Base-by-base conservation (phyloP, 2,329 filamentous ascomycete species). In the Aspergillus tubingensis region DNA sequence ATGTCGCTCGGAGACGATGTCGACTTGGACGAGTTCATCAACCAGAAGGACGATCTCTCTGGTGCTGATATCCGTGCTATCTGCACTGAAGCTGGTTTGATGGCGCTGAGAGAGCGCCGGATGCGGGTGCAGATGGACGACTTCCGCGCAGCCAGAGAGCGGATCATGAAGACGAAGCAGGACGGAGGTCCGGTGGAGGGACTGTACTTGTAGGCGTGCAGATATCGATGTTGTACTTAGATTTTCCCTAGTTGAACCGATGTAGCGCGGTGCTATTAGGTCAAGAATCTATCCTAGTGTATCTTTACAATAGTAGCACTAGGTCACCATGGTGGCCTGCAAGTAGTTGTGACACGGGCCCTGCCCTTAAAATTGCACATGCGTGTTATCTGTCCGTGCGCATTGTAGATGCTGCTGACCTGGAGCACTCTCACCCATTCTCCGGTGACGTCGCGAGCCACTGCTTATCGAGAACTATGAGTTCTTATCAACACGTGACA, bases 71-170 rank as follows among this genome's bases (percentile, higher is more conserved):
- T 99, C 84, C 96, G 98, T 80, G 95, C 95, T 51, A 99, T 99
- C 72, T 99, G 95, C 81, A 96, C 93, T 30, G 95, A 99, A 77
- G 94, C 95, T 47, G 95, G 95, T 78, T 82, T 99, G 74, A 88
- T 98, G 86, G 95, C 95, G 19, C 83, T 99, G 65, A 87, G 95
- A 69, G 95, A 99, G 82, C 86, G 95, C 66, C 88, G 95, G 74
- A 99, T 99, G 95, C 88, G 94, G 58, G 95, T 99, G 60, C 94
- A 98, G 79, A 99, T 99, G 95, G 91, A 93, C 7, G 95, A 99
- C 79, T 99, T 99, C 84, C 85, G 95, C 58, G 85, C 92, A 59
- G 95, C 95, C 23, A 86, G 94, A 70, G 95, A 99, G 81, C 88
- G 92, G 67, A 96, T 99, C 64, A 84, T 99, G 77, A 96, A 96